Conservation (phyloP, 2,329 filamentous ascomycete genomes). For the Fusarium cicatricum region DNA sequence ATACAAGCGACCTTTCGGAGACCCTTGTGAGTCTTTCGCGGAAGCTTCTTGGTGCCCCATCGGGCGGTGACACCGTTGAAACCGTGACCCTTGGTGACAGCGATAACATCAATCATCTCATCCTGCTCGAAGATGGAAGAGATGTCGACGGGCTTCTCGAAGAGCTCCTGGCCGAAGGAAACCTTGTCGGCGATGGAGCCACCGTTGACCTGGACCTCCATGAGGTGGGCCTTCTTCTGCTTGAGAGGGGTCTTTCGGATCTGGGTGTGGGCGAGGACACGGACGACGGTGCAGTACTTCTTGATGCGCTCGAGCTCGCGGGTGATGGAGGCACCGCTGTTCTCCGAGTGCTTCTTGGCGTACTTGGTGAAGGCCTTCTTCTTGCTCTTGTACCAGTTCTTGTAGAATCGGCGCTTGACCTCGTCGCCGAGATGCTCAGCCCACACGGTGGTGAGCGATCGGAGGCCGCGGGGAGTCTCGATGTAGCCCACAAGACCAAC, state of each 20-base stretch:
- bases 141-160: constrained; percentile 98
- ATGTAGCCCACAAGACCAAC: constrained; percentile 99
- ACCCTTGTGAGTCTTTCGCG: constrained; percentile 99
- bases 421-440: constrained; percentile 99
- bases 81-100: constrained; percentile 99
- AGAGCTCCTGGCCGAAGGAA: constrained; percentile 90
- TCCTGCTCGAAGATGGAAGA: constrained; percentile 97
- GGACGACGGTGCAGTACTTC: constrained; percentile 99
- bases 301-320: constrained; percentile 99
- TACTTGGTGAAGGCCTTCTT: constrained; percentile 99
- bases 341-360: constrained; percentile 99
- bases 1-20: constrained; percentile 99
- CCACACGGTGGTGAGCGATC: constrained; percentile 99
- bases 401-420: constrained; percentile 99
- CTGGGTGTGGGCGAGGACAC: constrained; percentile 98
- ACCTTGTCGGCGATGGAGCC: constrained; percentile 97
- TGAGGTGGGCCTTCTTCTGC: constrained; percentile 99
- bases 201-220: constrained; percentile 99
- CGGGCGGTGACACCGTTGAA: constrained; percentile 96
- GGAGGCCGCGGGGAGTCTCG: constrained; percentile 98
- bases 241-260: constrained; percentile 99
- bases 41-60: constrained; percentile 99
- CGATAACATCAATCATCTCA: constrained; percentile 99
- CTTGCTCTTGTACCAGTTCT: constrained; percentile 99
- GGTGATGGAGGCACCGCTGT: constrained; percentile 87